A percentile compares a stretch with the other conserved stretches of the same genome.
Evolutionary conservation across 495 filamentous ascomycete genomes (phyloP).

Genomic region (Jackrogersella multiformis): DNA sequence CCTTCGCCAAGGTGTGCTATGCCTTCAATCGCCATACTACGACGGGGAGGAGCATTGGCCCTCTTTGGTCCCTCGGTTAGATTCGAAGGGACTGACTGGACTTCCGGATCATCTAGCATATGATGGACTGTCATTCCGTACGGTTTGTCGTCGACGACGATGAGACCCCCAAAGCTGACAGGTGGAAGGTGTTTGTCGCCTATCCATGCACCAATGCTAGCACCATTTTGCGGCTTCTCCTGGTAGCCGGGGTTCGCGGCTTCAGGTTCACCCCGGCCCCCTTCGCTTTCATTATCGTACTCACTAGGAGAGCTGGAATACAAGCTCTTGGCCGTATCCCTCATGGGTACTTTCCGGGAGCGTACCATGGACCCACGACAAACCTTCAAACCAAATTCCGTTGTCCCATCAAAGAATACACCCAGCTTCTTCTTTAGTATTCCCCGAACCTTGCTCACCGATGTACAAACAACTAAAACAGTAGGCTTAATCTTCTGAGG

Average conservation of each 20-base stretch:
- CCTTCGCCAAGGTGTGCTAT: slow-evolving; percentile 27
- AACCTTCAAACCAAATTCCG: slow-evolving; percentile 66
- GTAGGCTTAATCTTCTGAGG: slow-evolving; percentile 73
- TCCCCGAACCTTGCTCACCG: slow-evolving; percentile 73
- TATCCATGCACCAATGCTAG: slow-evolving; percentile 90
- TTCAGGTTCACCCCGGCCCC: slow-evolving; percentile 45
- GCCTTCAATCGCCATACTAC: slow-evolving; percentile 41
- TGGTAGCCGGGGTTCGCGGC: slow-evolving; percentile 74
- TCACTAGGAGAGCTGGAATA: slow-evolving; percentile 6
- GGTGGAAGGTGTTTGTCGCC: slow-evolving; percentile 85
- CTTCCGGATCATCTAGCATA: slow-evolving; percentile 84
- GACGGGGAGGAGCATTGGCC: slow-evolving; percentile 44
- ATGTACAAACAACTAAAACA: slow-evolving; percentile 78
- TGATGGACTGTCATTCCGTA: slow-evolving; percentile 97
- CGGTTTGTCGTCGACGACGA: slow-evolving; percentile 81
- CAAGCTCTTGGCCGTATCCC: slow-evolving; percentile 50
- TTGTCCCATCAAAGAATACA: slow-evolving; percentile 65
- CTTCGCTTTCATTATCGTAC: slow-evolving; percentile 28
- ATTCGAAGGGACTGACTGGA: slow-evolving; percentile 48
- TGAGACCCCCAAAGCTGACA: slow-evolving; percentile 87
- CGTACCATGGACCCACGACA: slow-evolving; percentile 74
- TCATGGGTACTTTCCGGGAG: slow-evolving; percentile 60
- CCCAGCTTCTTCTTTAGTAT: slow-evolving; percentile 76
- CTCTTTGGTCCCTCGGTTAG: slow-evolving; percentile 45
- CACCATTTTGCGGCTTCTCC: slow-evolving; percentile 79